Base-by-base conservation (phyloP, 2,329 filamentous ascomycete genomes). In the Colletotrichum tabaci region DNA sequence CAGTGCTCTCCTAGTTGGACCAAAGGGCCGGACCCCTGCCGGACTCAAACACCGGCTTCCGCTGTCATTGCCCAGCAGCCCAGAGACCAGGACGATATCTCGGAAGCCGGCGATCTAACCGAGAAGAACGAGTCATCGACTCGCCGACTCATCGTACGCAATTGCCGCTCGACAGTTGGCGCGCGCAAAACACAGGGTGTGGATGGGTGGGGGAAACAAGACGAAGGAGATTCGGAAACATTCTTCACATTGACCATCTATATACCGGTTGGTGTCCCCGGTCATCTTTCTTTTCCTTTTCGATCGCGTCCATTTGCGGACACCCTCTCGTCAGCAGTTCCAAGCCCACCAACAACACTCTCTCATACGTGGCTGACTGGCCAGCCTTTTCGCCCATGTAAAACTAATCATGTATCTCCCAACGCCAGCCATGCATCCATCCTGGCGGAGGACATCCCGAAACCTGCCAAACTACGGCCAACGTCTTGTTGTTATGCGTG, bases 351-450 rank as follows among this genome's bases (percentile, higher is more conserved):
- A 55, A 35, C 26, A 60, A 60, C 55, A 8, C 30, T 8, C 35
- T 38, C 35, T 26, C 35, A 38, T 57, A 50, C 50, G 56, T 66
- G 56, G 46, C 57, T 55, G 62, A 30, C 40, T 44, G 49, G 21
- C 56, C 40, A 56, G 26, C 67, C 52, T 40, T 38, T 67, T 49
- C 50, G 67, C 57, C 63, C 71, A 68, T 62, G 64, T 61, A 52
- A 57, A 71, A 66, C 66, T 56, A 67, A 72, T 68, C 68, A 68
- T 50, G 35, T 38, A 61, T 71, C 57, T 67, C 64, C 47, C 64
- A 73, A 73, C 72, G 72, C 72, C 72, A 60, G 64, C 61, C 64
- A 72, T 73, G 72, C 72, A 72, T 61, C 52, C 66, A 52, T 53
- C 70, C 61, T 57, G 67, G 57, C 56, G 56, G 49, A 71, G 61